Base-by-base conservation (phyloP, 1,284 basidiomycete genomes). In the Cutaneotrichosporon daszewskae region DNA sequence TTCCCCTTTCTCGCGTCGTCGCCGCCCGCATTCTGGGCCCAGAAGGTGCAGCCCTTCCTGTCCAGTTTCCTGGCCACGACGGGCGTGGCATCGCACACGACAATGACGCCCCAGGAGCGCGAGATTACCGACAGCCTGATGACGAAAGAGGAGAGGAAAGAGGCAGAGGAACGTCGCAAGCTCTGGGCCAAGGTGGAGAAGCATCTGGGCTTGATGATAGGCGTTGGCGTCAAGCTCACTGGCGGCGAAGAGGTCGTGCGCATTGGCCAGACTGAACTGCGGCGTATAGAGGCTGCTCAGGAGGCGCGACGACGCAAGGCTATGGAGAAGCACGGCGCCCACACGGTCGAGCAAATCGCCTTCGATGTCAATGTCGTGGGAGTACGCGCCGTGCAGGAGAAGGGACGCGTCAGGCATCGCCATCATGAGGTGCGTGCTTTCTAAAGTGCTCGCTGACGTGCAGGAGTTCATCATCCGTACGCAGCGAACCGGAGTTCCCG, bases 401-500 rank as follows among this genome's bases (percentile, higher is more conserved):
- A 83, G 71, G 85, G 86, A 10, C 78, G 87, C 26, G 79, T 96
- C 49, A 76, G 91, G 47, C 88, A 80, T 62, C 80, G 83, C 55
- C 78, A 76, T 16, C 91, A 95, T 66, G 90, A 95, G 71, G 87
- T 87, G 60, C 52, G 69, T 62, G 3, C 14, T 6, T 14, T 12
- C 13, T 14, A 18, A 18, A 4, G 28, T 13, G 20, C 10, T 19
- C 6, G 20, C 45, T 49, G 39, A 55, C 37, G 18, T 33, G 14
- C 58, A 91, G 85, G 94, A 97, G 75, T 98, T 98, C 66, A 82
- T 98, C 58, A 83, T 98, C 27, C 81, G 88, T 23, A 98, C 94
- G 0, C 78, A 83, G 12, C 76, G 88, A 25, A 77, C 81, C 4
- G 77, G 80, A 11, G 77, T 78, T 49, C 76, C 76, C 2, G 90